These are phyloP conservation scores for Saccharum officinarum DNA, from an alignment of 176 grass and related monocot species.

Conservation along the genomic window DNA sequence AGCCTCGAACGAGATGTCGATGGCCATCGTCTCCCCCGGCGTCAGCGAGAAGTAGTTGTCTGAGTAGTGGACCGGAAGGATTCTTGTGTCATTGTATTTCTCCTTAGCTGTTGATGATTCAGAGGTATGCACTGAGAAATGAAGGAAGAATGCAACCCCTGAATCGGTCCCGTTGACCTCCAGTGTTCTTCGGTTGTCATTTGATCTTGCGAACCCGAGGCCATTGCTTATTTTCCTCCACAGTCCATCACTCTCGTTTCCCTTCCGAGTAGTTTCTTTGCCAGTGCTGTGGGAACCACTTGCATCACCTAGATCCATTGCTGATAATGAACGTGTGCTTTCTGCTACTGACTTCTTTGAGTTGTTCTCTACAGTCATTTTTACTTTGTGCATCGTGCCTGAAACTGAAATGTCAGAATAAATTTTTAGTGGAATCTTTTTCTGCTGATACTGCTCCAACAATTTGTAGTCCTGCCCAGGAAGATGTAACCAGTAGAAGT, in stretches of 20 bases:
- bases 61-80: slow-evolving; percentile 92
- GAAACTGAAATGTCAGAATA: slow-evolving; percentile 57
- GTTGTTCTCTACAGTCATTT: slow-evolving; percentile 67
- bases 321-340: background rate
- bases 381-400: slow-evolving; percentile 55
- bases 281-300: slow-evolving; percentile 8
- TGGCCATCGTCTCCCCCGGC: slow-evolving; percentile 66
- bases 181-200: slow-evolving; percentile 17
- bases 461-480: slow-evolving; percentile 78
- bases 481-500: slow-evolving; percentile 95
- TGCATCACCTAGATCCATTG: slow-evolving; percentile 7
- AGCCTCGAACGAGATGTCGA: slow-evolving; percentile 69
- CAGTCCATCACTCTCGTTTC: slow-evolving; percentile 25
- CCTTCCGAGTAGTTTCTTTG: slow-evolving; percentile 8
- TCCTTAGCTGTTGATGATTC: slow-evolving; percentile 26
- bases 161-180: slow-evolving; percentile 59
- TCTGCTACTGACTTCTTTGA: slow-evolving; percentile 52
- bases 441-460: slow-evolving; percentile 64
- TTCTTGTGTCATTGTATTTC: slow-evolving; percentile 71
- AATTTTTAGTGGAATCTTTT: slow-evolving; percentile 72
- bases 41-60: slow-evolving; percentile 86
- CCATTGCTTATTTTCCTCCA: slow-evolving; percentile 48
- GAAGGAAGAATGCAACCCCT: slow-evolving; percentile 88
- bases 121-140: slow-evolving; percentile 75
- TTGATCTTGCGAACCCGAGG: slow-evolving; percentile 21